Evolutionary conservation across 768 basidiomycete species (phyloP), one percentile per base, ranked within the genome.

Genomic region (Boletus coccyginus): DNA sequence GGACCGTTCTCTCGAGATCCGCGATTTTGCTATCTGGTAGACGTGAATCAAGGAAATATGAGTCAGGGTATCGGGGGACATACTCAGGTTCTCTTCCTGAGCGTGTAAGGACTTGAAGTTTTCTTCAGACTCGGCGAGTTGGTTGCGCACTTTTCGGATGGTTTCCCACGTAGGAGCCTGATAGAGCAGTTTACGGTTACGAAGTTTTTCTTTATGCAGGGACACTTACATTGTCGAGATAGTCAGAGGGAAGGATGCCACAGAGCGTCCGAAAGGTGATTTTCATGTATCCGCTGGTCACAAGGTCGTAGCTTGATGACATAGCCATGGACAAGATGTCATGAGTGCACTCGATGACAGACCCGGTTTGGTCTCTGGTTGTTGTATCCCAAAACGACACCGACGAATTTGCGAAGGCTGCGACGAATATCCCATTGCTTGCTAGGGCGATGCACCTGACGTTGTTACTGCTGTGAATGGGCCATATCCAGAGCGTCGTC

Each of bases 301-400:
- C 36, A 7, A 57, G 12, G 21, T 24, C 29, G 29, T 48, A 21
- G 7, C 36, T 42, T 12, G 33, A 0, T 9, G 56, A 55, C 12
- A 55, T 21, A 6, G 46, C 40, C 16, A 54, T 32, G 5, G 16
- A 43, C 13, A 0, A 3, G 29, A 53, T 0, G 0, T 11, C 1
- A 10, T 27, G 7, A 19, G 41, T 8, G 7, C 44, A 16, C 21
- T 36, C 5, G 33, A 57, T 19, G 40, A 31, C 16, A 40, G 24
- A 29, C 1, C 49, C 54, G 4, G 57, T 57, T 38, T 51, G 54
- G 13, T 41, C 7, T 17, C 33, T 47, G 1, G 51, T 58, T 0
- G 1, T 27, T 4, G 19, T 16, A 31, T 58, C 41, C 56, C 56
- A 58, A 24, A 59, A 53, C 5, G 59, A 59, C 19, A 60, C 29